Evolutionary conservation across 148 eudicot genomes (phyloP), one percentile per base, ranked within the genome.

Genomic region (Bassia scoparia): DNA sequence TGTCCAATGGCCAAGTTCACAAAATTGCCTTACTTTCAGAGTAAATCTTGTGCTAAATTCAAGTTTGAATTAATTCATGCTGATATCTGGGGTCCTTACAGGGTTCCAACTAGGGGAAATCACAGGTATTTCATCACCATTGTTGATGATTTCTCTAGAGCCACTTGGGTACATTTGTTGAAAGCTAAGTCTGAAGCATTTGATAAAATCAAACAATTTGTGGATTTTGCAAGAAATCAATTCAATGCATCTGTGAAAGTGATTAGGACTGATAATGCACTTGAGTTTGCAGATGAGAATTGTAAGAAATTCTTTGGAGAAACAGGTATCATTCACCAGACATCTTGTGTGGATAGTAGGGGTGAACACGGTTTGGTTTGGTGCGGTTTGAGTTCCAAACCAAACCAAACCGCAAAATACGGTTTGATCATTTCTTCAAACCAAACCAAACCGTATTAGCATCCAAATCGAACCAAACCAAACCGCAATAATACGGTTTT

Each of bases 91-190:
- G 72, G 73, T 0, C 46, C 61, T 0, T 52, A 52, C 15, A n/a
- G 8, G 13, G 27, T 31, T 0, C 0, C 21, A 0, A 61, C 31
- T 0, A 18, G 48, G 5, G 23, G 12, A 30, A 35, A n/a, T 5
- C 30, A 18, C 15, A 73, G 13, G 20, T 43, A 62, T 12, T 73
- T 73, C 6, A 12, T 73, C 12, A 73, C 60, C 0, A 61, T 73
- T 46, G 76, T 73, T 15, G 76, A 73, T 73, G 68, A 73, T 24
- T 21, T 2, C 2, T 43, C 76, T 0, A 48, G 68, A 3, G 3
- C 6, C 1, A 73, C 60, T 29, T 62, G 59, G 76, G 15, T 34
- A 3, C 15, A 63, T n/a, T 4, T 74, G 7, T 9, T 63, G 0
- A 63, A 30, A 3, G 5, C 0, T 5, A 63, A 74, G 17, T 49